These are phyloP conservation scores for Paraconiothyrium brasiliense DNA, from an alignment of 2,329 filamentous ascomycete genomes.

Conservation along the genomic window DNA sequence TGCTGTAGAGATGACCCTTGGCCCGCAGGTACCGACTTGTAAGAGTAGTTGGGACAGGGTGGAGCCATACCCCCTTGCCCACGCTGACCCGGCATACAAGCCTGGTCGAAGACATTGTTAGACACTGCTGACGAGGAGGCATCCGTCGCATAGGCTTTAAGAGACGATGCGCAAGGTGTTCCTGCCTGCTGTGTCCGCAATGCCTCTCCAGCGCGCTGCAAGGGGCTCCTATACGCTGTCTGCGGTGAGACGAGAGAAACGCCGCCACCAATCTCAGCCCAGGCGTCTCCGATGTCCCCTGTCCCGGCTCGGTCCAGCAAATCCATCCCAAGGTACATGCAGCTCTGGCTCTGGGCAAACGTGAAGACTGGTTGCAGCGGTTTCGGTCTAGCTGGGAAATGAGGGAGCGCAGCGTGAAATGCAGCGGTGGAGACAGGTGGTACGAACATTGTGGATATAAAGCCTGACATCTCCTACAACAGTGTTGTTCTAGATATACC, in stretches of 20 bases:
- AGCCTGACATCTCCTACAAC: slow-evolving; percentile 70
- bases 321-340: slow-evolving; percentile 39
- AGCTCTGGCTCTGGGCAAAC: slow-evolving; percentile 55
- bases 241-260: slow-evolving; percentile 32
- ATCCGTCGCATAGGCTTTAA: slow-evolving; percentile 2
- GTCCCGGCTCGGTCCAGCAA: slow-evolving; percentile 25
- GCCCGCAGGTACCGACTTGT: slow-evolving; percentile 33
- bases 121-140: neutral
- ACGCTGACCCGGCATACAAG: slow-evolving; percentile 14
- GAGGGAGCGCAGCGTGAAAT: slow-evolving; percentile 28
- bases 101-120: slow-evolving; percentile 10
- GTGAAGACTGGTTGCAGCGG: slow-evolving; percentile 56
- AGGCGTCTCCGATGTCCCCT: slow-evolving; percentile 22
- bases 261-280: slow-evolving; percentile 22
- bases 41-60: slow-evolving; percentile 48
- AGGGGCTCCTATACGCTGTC: slow-evolving; percentile 42
- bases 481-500: slow-evolving; percentile 32
- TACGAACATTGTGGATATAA: slow-evolving; percentile 84
- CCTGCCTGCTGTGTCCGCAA: slow-evolving; percentile 31
- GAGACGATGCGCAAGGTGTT: slow-evolving; percentile 3
- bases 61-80: slow-evolving; percentile 29
- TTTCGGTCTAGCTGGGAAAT: slow-evolving; percentile 43
- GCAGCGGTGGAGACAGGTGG: slow-evolving; percentile 38
- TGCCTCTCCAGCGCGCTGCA: slow-evolving; percentile 43
- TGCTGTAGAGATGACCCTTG: slow-evolving; percentile 18